Conservation (phyloP, 1,139 yeast species). For the Hyphopichia buzzinii region DNA sequence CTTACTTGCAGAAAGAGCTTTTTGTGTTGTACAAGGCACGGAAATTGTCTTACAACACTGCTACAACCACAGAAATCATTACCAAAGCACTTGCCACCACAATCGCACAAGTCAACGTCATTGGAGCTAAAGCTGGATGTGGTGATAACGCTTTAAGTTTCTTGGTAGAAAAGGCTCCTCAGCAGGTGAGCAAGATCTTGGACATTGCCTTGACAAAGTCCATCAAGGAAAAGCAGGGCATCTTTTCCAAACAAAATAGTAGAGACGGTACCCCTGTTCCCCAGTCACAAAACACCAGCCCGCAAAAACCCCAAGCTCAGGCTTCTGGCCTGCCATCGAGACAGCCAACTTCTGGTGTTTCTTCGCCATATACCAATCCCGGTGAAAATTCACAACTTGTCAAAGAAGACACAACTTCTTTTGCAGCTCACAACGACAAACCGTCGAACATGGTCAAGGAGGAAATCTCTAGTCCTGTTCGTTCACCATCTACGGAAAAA, state of each 20-base stretch:
- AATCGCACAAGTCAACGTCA: conserved; percentile 83
- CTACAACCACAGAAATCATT: conserved; percentile 72
- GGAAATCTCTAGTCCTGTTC: too few relatives aligned
- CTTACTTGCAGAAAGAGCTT: conserved; percentile 70
- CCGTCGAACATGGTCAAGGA: too few relatives aligned
- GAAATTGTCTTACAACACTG: conserved; percentile 62
- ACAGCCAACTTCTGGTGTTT: background rate
- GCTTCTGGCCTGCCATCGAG: background rate
- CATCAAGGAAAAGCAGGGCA: conserved; percentile 54
- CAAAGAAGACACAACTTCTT: too few relatives aligned
- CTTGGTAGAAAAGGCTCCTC: conserved; percentile 83
- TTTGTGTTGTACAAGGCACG: conserved; percentile 68
- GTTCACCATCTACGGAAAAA: background rate
- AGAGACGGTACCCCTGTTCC: conserved; percentile 29
- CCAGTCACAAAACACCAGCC: conserved; percentile 4
- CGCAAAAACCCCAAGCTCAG: background rate
- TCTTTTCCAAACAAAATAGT: conserved; percentile 21
- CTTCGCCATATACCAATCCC: background rate
- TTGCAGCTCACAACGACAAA: too few relatives aligned
- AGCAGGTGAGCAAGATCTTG: conserved; percentile 76
- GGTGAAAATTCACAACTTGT: background rate
- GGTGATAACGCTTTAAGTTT: conserved; percentile 78
- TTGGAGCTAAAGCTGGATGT: conserved; percentile 82
- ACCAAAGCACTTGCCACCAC: conserved; percentile 95
- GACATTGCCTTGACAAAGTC: conserved; percentile 83